Base-by-base conservation (phyloP, 192 early-diverging fungal species). In the Coemansia asiatica region DNA sequence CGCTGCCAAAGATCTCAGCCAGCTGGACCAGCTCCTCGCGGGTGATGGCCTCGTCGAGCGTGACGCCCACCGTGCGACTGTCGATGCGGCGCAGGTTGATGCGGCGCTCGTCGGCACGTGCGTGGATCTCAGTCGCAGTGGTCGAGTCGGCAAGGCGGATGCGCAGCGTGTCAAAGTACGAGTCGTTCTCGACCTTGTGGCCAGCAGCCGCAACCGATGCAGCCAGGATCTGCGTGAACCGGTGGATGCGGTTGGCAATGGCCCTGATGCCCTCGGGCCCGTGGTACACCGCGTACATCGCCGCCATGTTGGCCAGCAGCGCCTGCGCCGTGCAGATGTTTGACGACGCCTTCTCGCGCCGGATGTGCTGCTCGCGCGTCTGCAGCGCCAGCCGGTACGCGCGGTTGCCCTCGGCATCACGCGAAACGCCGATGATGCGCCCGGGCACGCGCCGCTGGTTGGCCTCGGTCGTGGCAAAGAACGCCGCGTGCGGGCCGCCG, bases 261-360 rank as follows among this genome's bases (percentile, higher is more conserved):
- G 85, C 86, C 66, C 84, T 85, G 61, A 99, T 85, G 35, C 97
- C 96, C 76, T 90, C 79, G 29, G 97, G 96, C 47, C 97, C 97
- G 75, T 99, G 97, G 84, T 98, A 99, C 55, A 99, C 93, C 26
- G 92, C 94, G 69, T 99, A 99, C 92, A 99, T 97, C 50, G 94
- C 97, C 31, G 95, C 87, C 96, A 99, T 97, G 87, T 99, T 99
- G 60, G 97, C 97, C 56, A 99, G 85, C 58, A 99, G 87, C 31
- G 96, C 97, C 81, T 99, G 97, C 22, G 97, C 95, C 0, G 97
- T 99, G 86, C 97, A 99, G 66, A 99, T 99, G 85, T 99, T 99
- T 74, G 87, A 90, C 56, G 97, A 97, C 2, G 97, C 97, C 87
- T 98, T 98, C 72, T 99, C 97, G 73, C 97, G 87, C 35, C 95